A percentile compares a stretch with the other conserved stretches of the same genome.
Evolutionary conservation across 2,329 filamentous ascomycete genomes (phyloP).

Genomic region (Penicillium sp.): DNA sequence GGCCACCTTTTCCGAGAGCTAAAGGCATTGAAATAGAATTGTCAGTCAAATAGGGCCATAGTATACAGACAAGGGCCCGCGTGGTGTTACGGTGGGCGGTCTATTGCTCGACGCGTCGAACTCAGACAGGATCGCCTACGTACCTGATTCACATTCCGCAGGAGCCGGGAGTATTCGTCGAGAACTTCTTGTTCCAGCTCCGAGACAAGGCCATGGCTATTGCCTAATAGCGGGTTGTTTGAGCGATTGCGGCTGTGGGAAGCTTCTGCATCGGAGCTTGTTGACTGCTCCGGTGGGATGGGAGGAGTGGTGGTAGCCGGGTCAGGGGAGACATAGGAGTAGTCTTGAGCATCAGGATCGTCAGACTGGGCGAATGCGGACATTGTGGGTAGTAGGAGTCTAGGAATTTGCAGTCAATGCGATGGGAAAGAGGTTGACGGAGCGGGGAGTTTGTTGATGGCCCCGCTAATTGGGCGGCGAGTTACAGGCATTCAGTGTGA

Average conservation of each 20-base stretch:
- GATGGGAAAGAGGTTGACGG: not conserved
- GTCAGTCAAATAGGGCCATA: not conserved
- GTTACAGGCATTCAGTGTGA: too few relatives aligned
- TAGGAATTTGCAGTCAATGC: not conserved
- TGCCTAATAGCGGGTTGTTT: constrained; percentile 43
- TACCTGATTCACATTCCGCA: constrained; percentile 91
- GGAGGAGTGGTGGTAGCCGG: constrained; percentile 23
- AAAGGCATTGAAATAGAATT: not conserved
- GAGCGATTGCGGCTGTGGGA: constrained; percentile 23
- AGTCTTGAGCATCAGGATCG: constrained; percentile 21
- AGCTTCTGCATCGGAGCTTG: constrained; percentile 20
- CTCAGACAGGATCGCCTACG: not conserved
- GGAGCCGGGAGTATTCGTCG: constrained; percentile 86
- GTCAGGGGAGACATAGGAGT: constrained; percentile 24
- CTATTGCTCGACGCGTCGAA: not conserved
- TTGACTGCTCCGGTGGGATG: constrained; percentile 18
- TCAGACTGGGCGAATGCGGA: constrained; percentile 27
- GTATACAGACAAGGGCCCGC: not conserved
- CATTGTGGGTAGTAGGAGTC: constrained; percentile 12
- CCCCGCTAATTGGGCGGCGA: not conserved
- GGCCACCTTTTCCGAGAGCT: constrained; percentile 55
- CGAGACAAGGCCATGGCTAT: constrained; percentile 56
- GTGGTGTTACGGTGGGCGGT: not conserved
- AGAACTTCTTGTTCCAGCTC: constrained; percentile 92
- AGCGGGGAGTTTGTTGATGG: not conserved